Conservation (phyloP, 129 eudicot species). For the Lonicera japonica region DNA sequence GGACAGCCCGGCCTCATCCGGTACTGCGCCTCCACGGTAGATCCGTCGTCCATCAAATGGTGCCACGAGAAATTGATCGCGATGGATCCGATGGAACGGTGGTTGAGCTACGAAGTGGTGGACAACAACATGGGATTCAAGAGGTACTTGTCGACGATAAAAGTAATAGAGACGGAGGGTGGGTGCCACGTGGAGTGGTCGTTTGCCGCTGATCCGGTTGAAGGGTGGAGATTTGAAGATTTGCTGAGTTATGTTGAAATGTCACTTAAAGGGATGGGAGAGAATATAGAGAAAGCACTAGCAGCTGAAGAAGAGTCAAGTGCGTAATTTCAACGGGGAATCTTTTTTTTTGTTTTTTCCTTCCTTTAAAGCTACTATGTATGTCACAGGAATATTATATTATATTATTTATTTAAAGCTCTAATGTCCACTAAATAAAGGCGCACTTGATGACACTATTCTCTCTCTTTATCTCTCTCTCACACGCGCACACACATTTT, state of each 20-base stretch:
- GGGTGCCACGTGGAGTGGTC: conserved; percentile 49
- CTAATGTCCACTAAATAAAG: too few relatives aligned
- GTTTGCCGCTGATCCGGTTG: conserved; percentile 42
- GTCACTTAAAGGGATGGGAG: conserved; percentile 31
- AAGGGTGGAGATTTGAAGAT: conserved; percentile 33
- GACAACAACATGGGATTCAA: conserved; percentile 40
- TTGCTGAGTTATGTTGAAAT: conserved; percentile 18
- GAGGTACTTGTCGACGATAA: conserved; percentile 28
- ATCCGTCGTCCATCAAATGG: conserved; percentile 31
- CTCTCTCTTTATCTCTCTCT: too few relatives aligned
- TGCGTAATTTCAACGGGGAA: too few relatives aligned
- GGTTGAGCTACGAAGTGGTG: conserved; percentile 33
- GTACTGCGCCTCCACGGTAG: conserved; percentile 39
- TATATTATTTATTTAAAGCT: too few relatives aligned
- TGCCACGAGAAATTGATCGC: conserved; percentile 31
- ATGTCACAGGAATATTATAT: too few relatives aligned
- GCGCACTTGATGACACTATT: too few relatives aligned
- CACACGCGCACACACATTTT: too few relatives aligned
- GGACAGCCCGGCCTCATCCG: conserved; percentile 54
- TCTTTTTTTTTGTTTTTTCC: too few relatives aligned
- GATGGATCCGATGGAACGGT: conserved; percentile 22
- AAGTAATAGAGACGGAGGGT: conserved; percentile 8
- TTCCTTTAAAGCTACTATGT: too few relatives aligned
- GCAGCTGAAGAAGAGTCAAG: too few relatives aligned
- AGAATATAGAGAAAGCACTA: conserved; percentile 30